Conservation (phyloP, 306 rosid species). For the Citrullus amarus region DNA sequence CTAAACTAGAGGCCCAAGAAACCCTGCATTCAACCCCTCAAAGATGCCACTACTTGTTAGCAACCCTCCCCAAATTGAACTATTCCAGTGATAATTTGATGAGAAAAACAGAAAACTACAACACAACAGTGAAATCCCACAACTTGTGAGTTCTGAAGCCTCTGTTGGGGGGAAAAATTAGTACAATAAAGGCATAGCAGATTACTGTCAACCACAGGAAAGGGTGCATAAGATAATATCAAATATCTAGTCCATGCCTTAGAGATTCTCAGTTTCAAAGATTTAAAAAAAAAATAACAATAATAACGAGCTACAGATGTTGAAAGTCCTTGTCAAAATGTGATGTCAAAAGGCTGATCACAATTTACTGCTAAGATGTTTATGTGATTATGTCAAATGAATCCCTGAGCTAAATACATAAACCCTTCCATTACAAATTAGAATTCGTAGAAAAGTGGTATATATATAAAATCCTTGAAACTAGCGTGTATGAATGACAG, state of each 20-base stretch:
- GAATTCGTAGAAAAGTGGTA: background rate
- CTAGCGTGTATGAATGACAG: background rate
- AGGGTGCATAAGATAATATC: background rate
- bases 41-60: background rate
- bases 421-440: background rate
- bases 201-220: background rate
- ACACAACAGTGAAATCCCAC: background rate
- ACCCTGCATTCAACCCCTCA: background rate
- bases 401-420: background rate
- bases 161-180: background rate
- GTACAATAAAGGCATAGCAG: background rate
- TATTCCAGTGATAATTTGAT: background rate
- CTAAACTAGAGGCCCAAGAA: background rate
- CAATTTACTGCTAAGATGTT: background rate
- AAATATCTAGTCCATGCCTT: background rate
- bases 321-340: background rate
- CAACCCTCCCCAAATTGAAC: background rate
- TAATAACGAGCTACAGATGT: background rate
- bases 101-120: background rate
- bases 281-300: background rate
- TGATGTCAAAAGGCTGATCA: background rate
- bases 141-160: background rate
- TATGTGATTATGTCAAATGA: background rate
- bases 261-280: background rate
- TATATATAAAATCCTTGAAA: constrained; percentile 2